Percentiles rank a stretch among this genome's conserved stretches.
Evolutionary conservation across 225 moss, liverwort and hornwort genomes (phyloP).

Genomic region (Rhytidiadelphus loreus): DNA sequence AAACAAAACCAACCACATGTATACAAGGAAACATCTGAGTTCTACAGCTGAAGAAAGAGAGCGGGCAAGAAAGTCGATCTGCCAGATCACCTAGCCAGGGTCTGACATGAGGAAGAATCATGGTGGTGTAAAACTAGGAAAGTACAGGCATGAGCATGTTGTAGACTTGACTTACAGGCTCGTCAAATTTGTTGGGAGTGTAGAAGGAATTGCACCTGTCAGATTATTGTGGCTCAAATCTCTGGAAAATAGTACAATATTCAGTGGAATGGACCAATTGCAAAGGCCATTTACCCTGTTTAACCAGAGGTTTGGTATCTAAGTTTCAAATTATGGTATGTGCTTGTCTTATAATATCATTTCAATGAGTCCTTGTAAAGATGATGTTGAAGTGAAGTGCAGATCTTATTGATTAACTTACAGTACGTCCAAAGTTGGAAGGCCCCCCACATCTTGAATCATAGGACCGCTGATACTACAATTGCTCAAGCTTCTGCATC

Average conservation of each 20-base stretch:
- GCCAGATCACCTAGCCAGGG: background rate
- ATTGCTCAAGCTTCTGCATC: conserved; percentile 51
- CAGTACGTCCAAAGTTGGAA: conserved; percentile 2
- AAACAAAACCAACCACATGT: background rate
- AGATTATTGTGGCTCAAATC: conserved; percentile 25
- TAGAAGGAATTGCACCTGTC: background rate
- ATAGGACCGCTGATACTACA: conserved; percentile 8
- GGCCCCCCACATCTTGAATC: conserved; percentile 2
- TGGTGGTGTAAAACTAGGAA: background rate
- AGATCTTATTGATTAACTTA: background rate
- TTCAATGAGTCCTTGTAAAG: background rate
- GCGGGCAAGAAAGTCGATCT: background rate
- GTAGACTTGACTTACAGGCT: conserved; percentile 7
- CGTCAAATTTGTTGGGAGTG: conserved; percentile 12
- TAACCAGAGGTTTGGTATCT: background rate
- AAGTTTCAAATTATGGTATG: background rate
- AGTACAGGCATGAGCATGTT: background rate
- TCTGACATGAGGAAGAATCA: background rate
- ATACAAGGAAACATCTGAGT: background rate
- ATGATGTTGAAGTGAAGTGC: background rate
- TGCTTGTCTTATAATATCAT: background rate
- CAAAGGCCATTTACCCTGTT: background rate
- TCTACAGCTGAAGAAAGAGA: background rate
- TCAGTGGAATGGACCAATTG: background rate
- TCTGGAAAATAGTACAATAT: background rate